phyloP scores from a whole-genome alignment of 768 basidiomycete genomes.

The Leucosporidium creatinivorum region DNA sequence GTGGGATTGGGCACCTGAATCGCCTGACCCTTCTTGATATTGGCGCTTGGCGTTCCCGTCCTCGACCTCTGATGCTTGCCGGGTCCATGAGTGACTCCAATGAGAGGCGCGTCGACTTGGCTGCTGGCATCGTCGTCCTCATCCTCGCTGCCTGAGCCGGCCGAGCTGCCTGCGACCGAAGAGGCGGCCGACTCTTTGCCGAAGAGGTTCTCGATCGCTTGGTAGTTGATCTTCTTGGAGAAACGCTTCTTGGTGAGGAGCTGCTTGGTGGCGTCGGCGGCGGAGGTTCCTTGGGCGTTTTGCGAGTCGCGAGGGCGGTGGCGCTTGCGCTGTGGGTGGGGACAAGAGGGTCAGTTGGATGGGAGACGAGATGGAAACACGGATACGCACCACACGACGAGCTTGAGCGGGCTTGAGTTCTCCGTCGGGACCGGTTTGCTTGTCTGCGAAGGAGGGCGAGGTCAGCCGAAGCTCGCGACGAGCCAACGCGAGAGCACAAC shows the following conservation, averaged over 20 bases:
- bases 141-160: too few species aligned
- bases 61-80: too few species aligned
- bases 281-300: constrained; percentile 60
- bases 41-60: too few species aligned
- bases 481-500: constrained; percentile 34
- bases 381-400: constrained; percentile 10
- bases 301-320: constrained; percentile 63
- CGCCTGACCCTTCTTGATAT: too few species aligned
- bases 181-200: background rate
- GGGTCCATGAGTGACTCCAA: too few species aligned
- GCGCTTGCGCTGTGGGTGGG: constrained; percentile 33
- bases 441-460: constrained; percentile 47
- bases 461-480: background rate
- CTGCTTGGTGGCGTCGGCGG: constrained; percentile 68
- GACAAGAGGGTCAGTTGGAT: background rate
- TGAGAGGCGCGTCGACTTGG: too few species aligned
- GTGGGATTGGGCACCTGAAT: too few species aligned
- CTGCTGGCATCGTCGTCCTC: too few species aligned
- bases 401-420: constrained; percentile 20
- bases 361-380: background rate
- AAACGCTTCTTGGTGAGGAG: constrained; percentile 75
- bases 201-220: constrained; percentile 74
- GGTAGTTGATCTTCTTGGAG: constrained; percentile 89
- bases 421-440: constrained; percentile 49
- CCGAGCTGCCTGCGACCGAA: too few species aligned